Conservation (phyloP, 345 rosid genomes). For the Eucalyptus microcorys region DNA sequence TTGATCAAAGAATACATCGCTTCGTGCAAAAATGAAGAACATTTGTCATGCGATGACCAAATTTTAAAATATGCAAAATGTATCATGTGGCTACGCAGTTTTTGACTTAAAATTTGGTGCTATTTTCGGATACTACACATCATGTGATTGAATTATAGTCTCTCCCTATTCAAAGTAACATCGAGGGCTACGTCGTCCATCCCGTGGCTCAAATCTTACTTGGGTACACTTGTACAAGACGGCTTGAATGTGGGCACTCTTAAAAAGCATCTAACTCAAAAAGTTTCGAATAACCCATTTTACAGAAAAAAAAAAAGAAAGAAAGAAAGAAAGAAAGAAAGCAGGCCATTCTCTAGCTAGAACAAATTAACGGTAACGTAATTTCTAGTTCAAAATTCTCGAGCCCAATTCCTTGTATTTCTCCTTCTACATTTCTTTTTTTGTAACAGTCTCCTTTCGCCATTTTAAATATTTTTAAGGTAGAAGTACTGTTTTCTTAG, state of each 20-base stretch:
- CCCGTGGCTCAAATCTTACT: neutral
- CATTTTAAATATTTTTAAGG: neutral
- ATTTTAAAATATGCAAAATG: rapidly evolving
- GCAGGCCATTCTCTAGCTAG: neutral
- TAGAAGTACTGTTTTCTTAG: neutral
- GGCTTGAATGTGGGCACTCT: neutral
- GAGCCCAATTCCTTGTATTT: neutral
- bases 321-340: too few relatives aligned
- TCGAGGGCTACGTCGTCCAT: neutral
- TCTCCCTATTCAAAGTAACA: neutral
- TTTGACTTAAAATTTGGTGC: neutral
- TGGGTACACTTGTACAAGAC: neutral
- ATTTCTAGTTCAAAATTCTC: neutral
- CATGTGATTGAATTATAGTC: neutral
- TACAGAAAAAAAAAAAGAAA: neutral
- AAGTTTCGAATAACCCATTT: neutral
- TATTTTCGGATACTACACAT: neutral
- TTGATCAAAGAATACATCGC: neutral
- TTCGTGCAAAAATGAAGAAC: neutral
- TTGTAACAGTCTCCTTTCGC: neutral
- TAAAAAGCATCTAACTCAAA: neutral
- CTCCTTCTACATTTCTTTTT: neutral
- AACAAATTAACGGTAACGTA: neutral
- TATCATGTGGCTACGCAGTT: neutral
- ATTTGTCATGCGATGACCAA: neutral